phyloP scores from a whole-genome alignment of 2,329 filamentous ascomycete species.

The Orbilia ellipsospora region DNA sequence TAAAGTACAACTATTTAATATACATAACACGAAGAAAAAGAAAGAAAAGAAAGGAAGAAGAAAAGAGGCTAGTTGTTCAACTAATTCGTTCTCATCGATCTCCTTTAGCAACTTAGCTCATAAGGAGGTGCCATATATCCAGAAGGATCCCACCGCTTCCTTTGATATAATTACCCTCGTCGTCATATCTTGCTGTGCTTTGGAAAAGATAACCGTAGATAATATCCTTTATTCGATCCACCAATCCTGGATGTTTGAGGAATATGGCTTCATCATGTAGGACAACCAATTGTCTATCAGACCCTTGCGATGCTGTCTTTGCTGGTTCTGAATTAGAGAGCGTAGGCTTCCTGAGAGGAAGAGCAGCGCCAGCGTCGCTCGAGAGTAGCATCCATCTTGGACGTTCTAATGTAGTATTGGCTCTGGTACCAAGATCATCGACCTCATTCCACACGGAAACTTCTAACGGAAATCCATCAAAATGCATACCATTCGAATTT shows the following conservation, averaged over 20 bases:
- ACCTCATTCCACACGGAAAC: conserved; percentile 36
- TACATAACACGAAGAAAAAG: neutral
- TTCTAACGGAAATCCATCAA: conserved; percentile 46
- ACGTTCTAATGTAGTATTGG: conserved; percentile 22
- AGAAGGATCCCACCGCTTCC: conserved; percentile 43
- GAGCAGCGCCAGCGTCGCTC: conserved; percentile 5
- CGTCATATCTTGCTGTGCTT: conserved; percentile 49
- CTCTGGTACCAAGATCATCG: conserved; percentile 34
- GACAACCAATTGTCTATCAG: conserved; percentile 41
- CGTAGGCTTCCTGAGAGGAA: conserved; percentile 8
- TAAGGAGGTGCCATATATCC: conserved; percentile 45
- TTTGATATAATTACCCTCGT: conserved; percentile 50
- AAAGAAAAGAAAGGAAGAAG: too few relatives aligned
- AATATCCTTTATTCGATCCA: conserved; percentile 39
- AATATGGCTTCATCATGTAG: conserved; percentile 52
- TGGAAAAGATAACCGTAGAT: conserved; percentile 49
- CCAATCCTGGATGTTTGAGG: conserved; percentile 40
- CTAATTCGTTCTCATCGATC: too few relatives aligned
- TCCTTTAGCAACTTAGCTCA: conserved; percentile 2
- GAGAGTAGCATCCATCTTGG: conserved; percentile 49
- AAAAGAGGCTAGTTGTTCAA: too few relatives aligned
- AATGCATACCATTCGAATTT: conserved; percentile 44
- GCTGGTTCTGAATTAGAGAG: conserved; percentile 25
- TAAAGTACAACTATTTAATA: too few relatives aligned
- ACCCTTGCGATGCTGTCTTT: conserved; percentile 12